phyloP scores from a whole-genome alignment of 2,329 filamentous ascomycete species.

The Trichoderma koningiopsis region DNA sequence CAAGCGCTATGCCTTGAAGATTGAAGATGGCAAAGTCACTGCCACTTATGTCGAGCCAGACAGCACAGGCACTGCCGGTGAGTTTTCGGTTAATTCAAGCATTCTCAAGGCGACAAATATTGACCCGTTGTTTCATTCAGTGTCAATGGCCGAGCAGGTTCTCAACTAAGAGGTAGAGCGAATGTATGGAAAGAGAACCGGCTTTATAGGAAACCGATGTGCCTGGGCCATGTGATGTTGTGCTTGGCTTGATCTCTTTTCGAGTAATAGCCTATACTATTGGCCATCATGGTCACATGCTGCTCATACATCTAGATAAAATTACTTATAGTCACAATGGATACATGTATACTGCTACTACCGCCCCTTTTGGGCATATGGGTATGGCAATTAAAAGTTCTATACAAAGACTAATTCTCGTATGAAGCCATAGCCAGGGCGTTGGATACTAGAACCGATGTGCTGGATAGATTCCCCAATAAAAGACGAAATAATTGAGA shows the following conservation, averaged over 20 bases:
- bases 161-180: conserved; percentile 35
- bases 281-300: background rate
- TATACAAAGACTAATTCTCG: no score
- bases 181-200: background rate
- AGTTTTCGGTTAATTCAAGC: conserved; percentile 33
- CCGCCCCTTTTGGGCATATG: no score
- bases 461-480: no score
- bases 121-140: conserved; percentile 34
- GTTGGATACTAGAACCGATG: no score
- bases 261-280: background rate
- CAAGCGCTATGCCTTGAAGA: conserved; percentile 83
- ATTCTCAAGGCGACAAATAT: conserved; percentile 3
- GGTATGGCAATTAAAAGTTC: no score
- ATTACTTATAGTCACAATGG: background rate
- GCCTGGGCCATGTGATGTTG: background rate
- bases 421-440: no score
- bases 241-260: background rate
- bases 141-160: conserved; percentile 56
- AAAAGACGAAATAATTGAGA: background rate
- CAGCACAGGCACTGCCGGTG: conserved; percentile 79
- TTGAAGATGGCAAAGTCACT: conserved; percentile 84
- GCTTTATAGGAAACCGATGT: background rate
- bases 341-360: background rate
- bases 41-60: conserved; percentile 83
- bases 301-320: background rate